Evolutionary conservation across 306 rosid species (phyloP).

Genomic region (Ochetophila trinervis): DNA sequence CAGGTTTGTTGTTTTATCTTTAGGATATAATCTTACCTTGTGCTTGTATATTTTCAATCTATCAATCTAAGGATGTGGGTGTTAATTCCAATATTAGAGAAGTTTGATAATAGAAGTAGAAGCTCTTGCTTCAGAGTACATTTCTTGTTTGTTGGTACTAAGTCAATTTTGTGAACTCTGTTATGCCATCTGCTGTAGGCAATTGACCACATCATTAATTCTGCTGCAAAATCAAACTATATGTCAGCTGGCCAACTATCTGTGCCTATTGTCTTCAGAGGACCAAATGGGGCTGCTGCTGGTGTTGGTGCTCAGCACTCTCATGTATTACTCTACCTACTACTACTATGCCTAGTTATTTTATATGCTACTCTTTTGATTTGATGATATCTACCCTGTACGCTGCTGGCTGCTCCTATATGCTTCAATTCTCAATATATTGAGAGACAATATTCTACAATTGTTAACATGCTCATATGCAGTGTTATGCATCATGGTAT

Average conservation of each 20-base stretch:
- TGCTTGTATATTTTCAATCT: too few relatives aligned
- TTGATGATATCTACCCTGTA: conserved; percentile 11
- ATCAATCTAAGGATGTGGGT: too few relatives aligned
- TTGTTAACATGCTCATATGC: conserved; percentile 21
- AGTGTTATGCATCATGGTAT: conserved; percentile 98
- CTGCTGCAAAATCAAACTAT: conserved; percentile 95
- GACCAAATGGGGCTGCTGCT: conserved; percentile 99
- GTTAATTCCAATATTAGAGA: too few relatives aligned
- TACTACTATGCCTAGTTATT: background rate
- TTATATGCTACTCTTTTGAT: conserved; percentile 1
- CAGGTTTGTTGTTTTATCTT: conserved; percentile 55
- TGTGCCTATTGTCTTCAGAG: conserved; percentile 97
- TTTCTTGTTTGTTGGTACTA: background rate
- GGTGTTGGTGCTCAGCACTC: conserved; percentile 99
- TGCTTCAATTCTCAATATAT: conserved; percentile 2
- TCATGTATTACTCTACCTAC: conserved; percentile 46
- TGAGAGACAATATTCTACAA: background rate
- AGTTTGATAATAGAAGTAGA: too few relatives aligned
- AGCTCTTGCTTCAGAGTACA: background rate
- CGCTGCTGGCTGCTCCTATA: background rate
- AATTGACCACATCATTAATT: conserved; percentile 96
- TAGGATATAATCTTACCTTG: background rate
- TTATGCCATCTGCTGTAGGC: conserved; percentile 51
- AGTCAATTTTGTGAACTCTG: background rate
- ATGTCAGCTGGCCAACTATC: conserved; percentile 95